Base-by-base conservation (phyloP, 202 grass and related monocot species). In the Panicum hallii region DNA sequence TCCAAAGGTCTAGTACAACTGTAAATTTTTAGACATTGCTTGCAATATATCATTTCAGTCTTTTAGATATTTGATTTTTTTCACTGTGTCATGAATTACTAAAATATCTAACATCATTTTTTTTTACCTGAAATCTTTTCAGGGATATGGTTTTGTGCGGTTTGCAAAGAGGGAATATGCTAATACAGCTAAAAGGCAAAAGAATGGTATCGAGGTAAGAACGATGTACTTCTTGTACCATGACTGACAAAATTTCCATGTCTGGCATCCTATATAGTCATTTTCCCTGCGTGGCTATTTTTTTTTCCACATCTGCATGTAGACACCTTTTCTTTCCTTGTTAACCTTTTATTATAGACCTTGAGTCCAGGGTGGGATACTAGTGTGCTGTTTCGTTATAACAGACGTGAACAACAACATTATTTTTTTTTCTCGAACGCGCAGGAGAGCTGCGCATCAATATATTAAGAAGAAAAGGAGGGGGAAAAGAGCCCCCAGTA, bases 91-190 rank as follows among this genome's bases (percentile, higher is more conserved):
- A 72, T 48, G 77, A 83, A 71, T 38, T 40, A 20, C 42, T 41
- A 2, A 3, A 69, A 43, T 52, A 68, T 19, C 64, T 38, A 43
- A 75, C 15, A 34, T 63, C 64, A 42, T n/a, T 48, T 61, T 83
- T 80, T 79, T 73, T 3, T 7, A 8, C 72, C 10, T 42, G 34
- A 82, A 72, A 57, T 74, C 19, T 46, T 81, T 60, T 82, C 74
- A 97, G 94, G 94, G 94, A 85, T 97, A 89, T 86, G 92, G 91
- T 53, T 97, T 97, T 77, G 94, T 97, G 22, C 40, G 94, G 48
- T 97, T 92, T 85, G 46, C 73, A 56, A 75, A 89, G 75, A 94
- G 85, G 82, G 91, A 92, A 52, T 80, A 88, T 22, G 91, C 94
- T 89, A 83, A 77, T 63, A 77, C 26, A 53, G 94, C 94, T 71